Percentiles rank a stretch among this genome's conserved stretches.
Conservation (phyloP, 169 alveolate genomes). For the Condylostoma magnum region DNA sequence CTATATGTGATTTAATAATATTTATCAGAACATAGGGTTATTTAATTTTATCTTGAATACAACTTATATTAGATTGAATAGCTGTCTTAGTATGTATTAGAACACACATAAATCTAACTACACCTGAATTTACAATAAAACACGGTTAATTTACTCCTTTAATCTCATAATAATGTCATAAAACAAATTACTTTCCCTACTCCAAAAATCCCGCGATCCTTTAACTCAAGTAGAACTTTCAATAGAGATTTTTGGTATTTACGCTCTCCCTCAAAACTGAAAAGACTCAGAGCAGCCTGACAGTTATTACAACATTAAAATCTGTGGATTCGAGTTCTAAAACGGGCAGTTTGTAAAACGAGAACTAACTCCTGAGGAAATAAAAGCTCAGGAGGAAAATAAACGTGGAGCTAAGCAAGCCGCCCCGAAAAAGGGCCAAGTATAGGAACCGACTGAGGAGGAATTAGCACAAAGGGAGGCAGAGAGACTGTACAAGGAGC, state of each 20-base stretch:
- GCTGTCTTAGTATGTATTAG: no score
- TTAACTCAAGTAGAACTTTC: neutral
- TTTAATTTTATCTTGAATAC: no score
- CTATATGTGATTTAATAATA: no score
- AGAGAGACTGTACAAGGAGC: slow-evolving; percentile 59
- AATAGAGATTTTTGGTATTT: slow-evolving; percentile 57
- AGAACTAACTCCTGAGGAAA: slow-evolving; percentile 74
- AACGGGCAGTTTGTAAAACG: slow-evolving; percentile 57
- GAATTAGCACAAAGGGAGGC: slow-evolving; percentile 61
- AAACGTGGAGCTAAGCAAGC: slow-evolving; percentile 8
- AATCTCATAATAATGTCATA: no score
- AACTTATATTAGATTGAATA: no score
- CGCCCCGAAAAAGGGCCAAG: slow-evolving; percentile 53
- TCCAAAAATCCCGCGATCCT: slow-evolving; percentile 2
- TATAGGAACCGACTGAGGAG: slow-evolving; percentile 56
- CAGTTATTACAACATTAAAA: slow-evolving; percentile 41
- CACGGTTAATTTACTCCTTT: no score
- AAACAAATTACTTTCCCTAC: slow-evolving; percentile 19
- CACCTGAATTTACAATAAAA: no score
- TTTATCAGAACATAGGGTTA: no score
- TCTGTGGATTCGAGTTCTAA: slow-evolving; percentile 38
- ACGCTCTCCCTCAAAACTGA: slow-evolving; percentile 68
- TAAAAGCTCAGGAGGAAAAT: slow-evolving; percentile 53
- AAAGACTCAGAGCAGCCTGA: slow-evolving; percentile 57
- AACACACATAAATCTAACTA: no score